Percentiles rank a stretch among this genome's conserved stretches.
Evolutionary conservation across 306 rosid species (phyloP).

Genomic region (Ceratonia siliqua): DNA sequence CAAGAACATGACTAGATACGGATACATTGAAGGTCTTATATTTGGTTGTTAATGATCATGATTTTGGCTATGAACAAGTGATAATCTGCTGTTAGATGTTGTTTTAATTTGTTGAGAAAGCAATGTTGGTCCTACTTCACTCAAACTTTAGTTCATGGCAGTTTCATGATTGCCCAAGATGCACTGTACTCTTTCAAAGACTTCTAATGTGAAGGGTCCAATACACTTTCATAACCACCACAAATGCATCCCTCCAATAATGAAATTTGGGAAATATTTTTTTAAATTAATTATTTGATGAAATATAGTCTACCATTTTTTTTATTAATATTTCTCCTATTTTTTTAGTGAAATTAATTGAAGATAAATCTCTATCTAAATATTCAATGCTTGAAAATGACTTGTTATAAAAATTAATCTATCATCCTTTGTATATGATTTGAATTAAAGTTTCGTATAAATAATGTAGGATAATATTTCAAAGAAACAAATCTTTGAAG

Average conservation of each 20-base stretch:
- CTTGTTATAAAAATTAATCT: too few relatives aligned
- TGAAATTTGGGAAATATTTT: neutral
- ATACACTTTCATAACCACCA: neutral
- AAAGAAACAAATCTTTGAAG: too few relatives aligned
- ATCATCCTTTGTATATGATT: too few relatives aligned
- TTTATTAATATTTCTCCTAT: too few relatives aligned
- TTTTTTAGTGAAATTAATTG: too few relatives aligned
- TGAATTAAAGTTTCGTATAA: too few relatives aligned
- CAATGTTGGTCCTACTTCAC: conserved; percentile 13
- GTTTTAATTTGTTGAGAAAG: neutral
- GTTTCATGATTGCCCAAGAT: conserved; percentile 21
- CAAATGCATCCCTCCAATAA: neutral
- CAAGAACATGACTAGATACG: neutral
- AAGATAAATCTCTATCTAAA: too few relatives aligned
- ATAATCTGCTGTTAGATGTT: neutral
- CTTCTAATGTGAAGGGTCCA: conserved; percentile 19
- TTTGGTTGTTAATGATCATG: neutral
- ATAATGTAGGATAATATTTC: too few relatives aligned
- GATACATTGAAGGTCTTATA: neutral
- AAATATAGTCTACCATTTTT: neutral
- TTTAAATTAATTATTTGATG: neutral
- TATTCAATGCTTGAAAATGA: too few relatives aligned
- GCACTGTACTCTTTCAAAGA: neutral
- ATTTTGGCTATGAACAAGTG: neutral
- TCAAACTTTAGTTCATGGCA: conserved; percentile 1